These are phyloP conservation scores for Peterozyma xylosa DNA, from an alignment of 805 yeast species.

Conservation along the genomic window DNA sequence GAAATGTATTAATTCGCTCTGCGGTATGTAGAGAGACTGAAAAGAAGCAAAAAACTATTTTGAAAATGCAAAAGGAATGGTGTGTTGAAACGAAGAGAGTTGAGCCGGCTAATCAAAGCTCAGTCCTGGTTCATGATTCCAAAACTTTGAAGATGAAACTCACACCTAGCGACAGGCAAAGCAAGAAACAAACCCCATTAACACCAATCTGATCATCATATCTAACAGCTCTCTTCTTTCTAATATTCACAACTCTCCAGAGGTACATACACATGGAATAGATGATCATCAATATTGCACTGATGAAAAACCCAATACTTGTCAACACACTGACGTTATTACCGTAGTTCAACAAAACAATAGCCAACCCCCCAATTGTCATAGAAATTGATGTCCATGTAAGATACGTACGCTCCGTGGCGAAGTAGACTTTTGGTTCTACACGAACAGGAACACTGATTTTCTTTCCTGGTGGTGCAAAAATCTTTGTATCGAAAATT, in stretches of 20 bases:
- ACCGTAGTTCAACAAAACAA: slow-evolving; percentile 81
- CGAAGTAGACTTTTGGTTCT: slow-evolving; percentile 98
- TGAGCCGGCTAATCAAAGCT: too few relatives aligned
- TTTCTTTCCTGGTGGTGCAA: slow-evolving; percentile 82
- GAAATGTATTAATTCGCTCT: too few relatives aligned
- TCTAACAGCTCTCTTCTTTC: slow-evolving; percentile 73
- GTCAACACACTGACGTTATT: slow-evolving; percentile 69
- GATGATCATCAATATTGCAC: slow-evolving; percentile 64
- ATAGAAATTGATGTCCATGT: slow-evolving; percentile 92
- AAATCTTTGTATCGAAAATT: slow-evolving; percentile 45
- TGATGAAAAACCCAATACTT: slow-evolving; percentile 76
- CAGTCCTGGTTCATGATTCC: background rate
- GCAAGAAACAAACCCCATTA: slow-evolving; percentile 59
- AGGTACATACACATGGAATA: slow-evolving; percentile 72
- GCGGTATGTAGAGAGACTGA: too few relatives aligned
- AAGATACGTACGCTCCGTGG: slow-evolving; percentile 91
- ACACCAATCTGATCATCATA: slow-evolving; percentile 91
- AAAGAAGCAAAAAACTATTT: too few relatives aligned
- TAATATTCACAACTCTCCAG: slow-evolving; percentile 75
- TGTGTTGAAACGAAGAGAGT: too few relatives aligned
- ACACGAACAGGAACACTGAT: slow-evolving; percentile 85
- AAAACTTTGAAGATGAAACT: background rate
- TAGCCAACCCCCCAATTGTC: slow-evolving; percentile 83
- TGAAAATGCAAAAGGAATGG: too few relatives aligned
- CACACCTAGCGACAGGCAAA: slow-evolving; percentile 1